Evolutionary conservation across 768 basidiomycete genomes (phyloP), one percentile per base, ranked within the genome.

Genomic region (Clathrus columnatus): DNA sequence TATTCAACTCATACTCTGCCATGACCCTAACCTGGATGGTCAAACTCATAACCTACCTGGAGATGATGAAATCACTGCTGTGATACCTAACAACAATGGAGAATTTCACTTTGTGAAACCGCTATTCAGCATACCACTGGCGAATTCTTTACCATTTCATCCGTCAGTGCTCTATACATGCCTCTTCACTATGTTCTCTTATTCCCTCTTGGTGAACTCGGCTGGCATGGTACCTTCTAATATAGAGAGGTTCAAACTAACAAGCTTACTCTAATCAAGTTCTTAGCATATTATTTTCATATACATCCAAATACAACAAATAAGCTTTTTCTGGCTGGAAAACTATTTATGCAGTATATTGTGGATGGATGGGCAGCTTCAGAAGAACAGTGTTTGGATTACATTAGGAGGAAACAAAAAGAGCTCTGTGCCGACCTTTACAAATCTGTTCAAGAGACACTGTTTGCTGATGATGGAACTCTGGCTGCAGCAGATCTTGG

Each of bases 1-100:
- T 11, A 5, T 36, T 11, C 4, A 36, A 2, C 4, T 36, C 10
- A 14, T 36, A 4, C 4, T 36, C 11, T 36, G 4, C 4, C n/a
- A 36, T 36, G 36, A 36, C n/a, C 36, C 36, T 36, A 2, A 45
- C 0, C 42, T 47, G 51, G 74, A 77, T 64, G 61, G 47, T 0
- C 61, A 71, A 5, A 51, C 67, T 11, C 76, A 80, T 50, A 79
- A 79, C 59, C 56, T 73, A 0, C 77, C 77, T 1, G 72, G 70
- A 47, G 65, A 68, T 0, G 61, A 70, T 55, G 74, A 77, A 48
- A 65, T 79, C 52, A 73, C 73, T 42, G 69, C 72, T 0, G 67
- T 80, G 36, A 41, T 78, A 23, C 71, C 73, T 51, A 69, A 65
- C 6, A 59, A 66, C 65, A 65, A 60, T 14, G 24, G 65, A 14